Evolutionary conservation across 768 basidiomycete genomes (phyloP).

Genomic region (Tricholoma matsutake): DNA sequence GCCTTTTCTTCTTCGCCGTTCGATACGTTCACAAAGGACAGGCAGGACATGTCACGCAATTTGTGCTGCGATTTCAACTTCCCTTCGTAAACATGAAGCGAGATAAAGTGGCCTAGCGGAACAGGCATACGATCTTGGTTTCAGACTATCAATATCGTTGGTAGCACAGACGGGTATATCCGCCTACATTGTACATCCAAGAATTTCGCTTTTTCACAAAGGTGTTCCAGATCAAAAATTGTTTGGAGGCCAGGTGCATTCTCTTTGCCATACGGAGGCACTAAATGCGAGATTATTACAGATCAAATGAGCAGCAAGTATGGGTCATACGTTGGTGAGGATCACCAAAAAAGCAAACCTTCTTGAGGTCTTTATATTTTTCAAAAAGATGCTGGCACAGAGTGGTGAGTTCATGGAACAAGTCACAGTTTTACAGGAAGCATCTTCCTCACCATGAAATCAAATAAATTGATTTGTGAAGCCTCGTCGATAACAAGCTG

Average conservation of each 20-base stretch:
- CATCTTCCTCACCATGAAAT: constrained; percentile 38
- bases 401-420: not conserved
- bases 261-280: constrained; percentile 50
- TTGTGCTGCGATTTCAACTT: constrained; percentile 38
- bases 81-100: constrained; percentile 37
- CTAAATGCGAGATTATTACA: constrained; percentile 22
- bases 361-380: constrained; percentile 35
- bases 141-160: not conserved
- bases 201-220: constrained; percentile 31
- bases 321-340: constrained; percentile 45
- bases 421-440: not conserved
- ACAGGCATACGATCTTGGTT: constrained; percentile 49
- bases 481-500: constrained; percentile 58
- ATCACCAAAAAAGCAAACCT: constrained; percentile 54
- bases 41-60: constrained; percentile 30
- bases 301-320: not conserved
- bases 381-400: constrained; percentile 40
- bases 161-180: not conserved
- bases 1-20: constrained; percentile 33
- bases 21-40: constrained; percentile 43
- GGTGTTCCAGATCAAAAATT: constrained; percentile 45
- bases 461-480: constrained; percentile 46
- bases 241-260: constrained; percentile 35
- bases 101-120: constrained; percentile 48
- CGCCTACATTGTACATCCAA: constrained; percentile 47